These are phyloP conservation scores for Lycium ferocissimum DNA, from an alignment of 257 asterid genomes.

Conservation along the genomic window DNA sequence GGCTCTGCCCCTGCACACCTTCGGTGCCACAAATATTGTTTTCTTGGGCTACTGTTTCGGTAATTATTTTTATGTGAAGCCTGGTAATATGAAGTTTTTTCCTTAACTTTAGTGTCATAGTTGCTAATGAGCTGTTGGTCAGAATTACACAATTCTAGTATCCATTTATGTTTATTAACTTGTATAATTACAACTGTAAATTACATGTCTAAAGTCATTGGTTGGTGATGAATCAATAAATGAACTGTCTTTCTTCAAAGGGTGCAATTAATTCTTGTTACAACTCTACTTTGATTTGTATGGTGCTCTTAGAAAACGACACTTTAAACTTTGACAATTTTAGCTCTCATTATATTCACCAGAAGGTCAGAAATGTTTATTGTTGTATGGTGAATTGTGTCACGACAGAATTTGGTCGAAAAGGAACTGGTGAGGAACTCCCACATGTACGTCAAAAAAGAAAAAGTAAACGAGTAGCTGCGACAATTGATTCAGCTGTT, in stretches of 20 bases:
- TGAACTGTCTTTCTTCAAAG: neutral
- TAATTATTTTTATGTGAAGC: neutral
- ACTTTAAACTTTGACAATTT: neutral
- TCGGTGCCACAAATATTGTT: neutral
- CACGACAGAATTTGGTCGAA: neutral
- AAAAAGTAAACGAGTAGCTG: conserved; percentile 23
- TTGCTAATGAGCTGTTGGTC: conserved; percentile 1
- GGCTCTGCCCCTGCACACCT: no score
- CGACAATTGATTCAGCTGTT: conserved; percentile 36
- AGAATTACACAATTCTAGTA: neutral
- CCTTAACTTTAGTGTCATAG: neutral
- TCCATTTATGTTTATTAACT: neutral
- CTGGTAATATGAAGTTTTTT: neutral
- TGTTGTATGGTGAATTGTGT: neutral
- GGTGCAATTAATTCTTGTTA: neutral
- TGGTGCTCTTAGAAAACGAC: neutral
- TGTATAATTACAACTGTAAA: neutral
- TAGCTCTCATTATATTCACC: neutral
- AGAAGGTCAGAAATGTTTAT: neutral
- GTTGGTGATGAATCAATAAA: conserved; percentile 6
- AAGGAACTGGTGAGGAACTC: neutral
- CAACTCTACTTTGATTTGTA: neutral
- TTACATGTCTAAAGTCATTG: neutral
- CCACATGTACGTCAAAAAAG: neutral
- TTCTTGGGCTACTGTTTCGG: neutral